phyloP scores from a whole-genome alignment of 106 monocot species.

The Acorus gramineus region DNA sequence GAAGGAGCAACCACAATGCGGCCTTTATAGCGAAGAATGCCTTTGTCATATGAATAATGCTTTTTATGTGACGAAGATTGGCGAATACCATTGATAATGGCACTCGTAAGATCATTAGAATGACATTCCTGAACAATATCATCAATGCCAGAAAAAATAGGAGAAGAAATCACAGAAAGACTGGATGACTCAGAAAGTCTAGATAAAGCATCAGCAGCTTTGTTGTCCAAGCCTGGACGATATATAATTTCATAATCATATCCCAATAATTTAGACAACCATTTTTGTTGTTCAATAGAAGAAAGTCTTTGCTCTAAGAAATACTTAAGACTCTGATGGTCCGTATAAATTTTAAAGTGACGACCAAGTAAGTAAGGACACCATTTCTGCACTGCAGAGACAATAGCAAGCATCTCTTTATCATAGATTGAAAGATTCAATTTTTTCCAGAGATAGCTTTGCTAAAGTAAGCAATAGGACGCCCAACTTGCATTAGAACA shows the following conservation, averaged over 20 bases:
- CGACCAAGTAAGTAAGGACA: neutral
- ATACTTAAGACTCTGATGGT: neutral
- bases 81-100: too few species aligned
- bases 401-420: neutral
- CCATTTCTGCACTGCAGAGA: too few species aligned
- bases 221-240: constrained; percentile 1
- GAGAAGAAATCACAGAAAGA: too few species aligned
- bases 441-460: neutral
- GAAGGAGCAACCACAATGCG: neutral
- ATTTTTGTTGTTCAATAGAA: neutral
- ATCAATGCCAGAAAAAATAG: too few species aligned
- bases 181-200: too few species aligned
- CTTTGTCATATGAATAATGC: neutral
- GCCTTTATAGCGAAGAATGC: neutral
- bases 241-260: constrained; percentile 7
- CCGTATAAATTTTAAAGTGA: neutral
- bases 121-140: too few species aligned
- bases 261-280: neutral
- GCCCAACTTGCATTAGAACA: constrained; percentile 2
- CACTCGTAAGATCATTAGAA: too few species aligned
- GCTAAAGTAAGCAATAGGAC: constrained; percentile 10
- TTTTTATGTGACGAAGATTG: too few species aligned
- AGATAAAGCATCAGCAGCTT: constrained; percentile 1
- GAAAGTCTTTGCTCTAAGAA: neutral
- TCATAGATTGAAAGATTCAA: neutral